Base-by-base conservation (phyloP, 495 filamentous ascomycete species). In the Xylona heveae region DNA sequence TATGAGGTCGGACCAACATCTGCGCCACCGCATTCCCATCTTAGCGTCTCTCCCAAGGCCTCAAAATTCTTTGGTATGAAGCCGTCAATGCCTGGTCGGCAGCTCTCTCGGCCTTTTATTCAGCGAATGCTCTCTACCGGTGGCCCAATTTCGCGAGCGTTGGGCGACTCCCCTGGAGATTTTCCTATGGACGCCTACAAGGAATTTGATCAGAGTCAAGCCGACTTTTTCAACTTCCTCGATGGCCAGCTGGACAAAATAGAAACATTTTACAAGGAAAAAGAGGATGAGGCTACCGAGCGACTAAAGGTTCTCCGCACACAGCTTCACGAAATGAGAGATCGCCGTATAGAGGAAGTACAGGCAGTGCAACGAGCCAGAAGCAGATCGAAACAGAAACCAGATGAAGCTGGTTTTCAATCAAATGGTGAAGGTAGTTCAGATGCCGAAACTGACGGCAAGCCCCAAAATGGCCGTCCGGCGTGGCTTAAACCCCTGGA, bases 291-390 rank as follows among this genome's bases (percentile, higher is more conserved):
- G 44, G 78, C 82, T 3, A 66, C 65, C 2, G 54, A 71, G 23
- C 66, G 82, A 7, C 52, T 91, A n/a, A 47, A 54, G 5, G 51
- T 71, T 9, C 61, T 93, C 18, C 64, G 76, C 19, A 69, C 77
- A 17, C 83, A 93, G 47, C 55, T 93, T 25, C 82, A 85, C 42
- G 67, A 82, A 35, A 88, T 93, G 83, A 61, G 79, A 15, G 77
- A 82, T 47, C 63, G 73, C 6, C 66, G 83, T 15, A 64, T 71
- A 5, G 65, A 70, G 26, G 78, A 93, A 48, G 48, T 90, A n/a
- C 36, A 58, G 23, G 41, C 49, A 6, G 37, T 38, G 36, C 49
- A 59, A 38, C 46, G 45, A 15, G 38, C 46, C 17, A 45, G 50
- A 34, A 52, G 16, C 42, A 44, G 21, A 36, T 35, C 32, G 19